A percentile compares a stretch with the other conserved stretches of the same genome.
Conservation (phyloP, 1,284 basidiomycete species). For the Tilletia caries region DNA sequence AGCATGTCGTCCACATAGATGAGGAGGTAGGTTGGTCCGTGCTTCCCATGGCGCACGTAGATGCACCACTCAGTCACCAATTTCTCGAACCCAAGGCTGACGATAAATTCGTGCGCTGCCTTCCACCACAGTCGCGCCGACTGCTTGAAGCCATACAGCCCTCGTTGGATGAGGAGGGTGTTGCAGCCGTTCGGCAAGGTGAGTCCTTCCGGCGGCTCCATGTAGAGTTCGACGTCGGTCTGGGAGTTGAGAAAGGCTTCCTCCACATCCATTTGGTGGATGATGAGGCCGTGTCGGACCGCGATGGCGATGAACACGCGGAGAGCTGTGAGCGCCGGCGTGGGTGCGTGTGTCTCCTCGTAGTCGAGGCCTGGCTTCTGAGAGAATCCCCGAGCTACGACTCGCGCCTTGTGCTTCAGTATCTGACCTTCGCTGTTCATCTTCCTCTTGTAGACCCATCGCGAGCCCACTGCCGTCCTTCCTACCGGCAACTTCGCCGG, state of each 20-base stretch:
- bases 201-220: not conserved
- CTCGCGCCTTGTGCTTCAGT: not conserved
- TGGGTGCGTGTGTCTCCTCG: not conserved
- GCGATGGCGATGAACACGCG: too few species aligned
- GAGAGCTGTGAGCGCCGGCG: too few species aligned
- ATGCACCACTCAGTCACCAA: not conserved
- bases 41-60: not conserved
- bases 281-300: not conserved
- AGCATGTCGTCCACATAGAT: slow-evolving; percentile 7
- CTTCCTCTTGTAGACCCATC: not conserved
- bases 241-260: not conserved
- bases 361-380: not conserved
- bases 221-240: not conserved
- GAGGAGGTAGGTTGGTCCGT: not conserved
- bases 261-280: not conserved
- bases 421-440: not conserved
- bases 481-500: not conserved
- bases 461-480: not conserved
- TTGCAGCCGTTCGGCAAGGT: not conserved
- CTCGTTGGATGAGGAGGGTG: not conserved
- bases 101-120: not conserved
- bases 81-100: not conserved
- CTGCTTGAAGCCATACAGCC: slow-evolving; percentile 6
- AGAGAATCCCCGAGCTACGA: not conserved
- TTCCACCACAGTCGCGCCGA: not conserved